Conservation (phyloP, 164 flowering plant species). For the Kingdonia uniflora region DNA sequence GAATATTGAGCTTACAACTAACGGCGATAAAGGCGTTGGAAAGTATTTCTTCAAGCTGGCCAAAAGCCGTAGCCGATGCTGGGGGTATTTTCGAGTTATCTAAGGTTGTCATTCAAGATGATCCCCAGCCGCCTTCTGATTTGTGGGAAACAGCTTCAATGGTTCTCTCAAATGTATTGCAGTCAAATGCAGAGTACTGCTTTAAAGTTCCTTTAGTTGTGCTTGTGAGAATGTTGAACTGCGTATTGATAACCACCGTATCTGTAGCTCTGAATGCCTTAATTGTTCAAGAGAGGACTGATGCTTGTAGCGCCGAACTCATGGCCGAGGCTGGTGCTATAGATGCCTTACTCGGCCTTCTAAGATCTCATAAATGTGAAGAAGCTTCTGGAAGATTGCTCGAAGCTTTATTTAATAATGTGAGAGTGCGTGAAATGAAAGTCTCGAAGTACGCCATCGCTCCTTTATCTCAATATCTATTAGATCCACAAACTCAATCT, state of each 20-base stretch:
- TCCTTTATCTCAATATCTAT: constrained; percentile 72
- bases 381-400: constrained; percentile 67
- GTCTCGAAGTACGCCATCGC: constrained; percentile 74
- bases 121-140: constrained; percentile 61
- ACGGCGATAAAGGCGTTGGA: constrained; percentile 77
- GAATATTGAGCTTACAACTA: constrained; percentile 67
- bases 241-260: constrained; percentile 46
- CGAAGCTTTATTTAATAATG: constrained; percentile 73
- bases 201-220: constrained; percentile 62
- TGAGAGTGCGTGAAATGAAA: constrained; percentile 69
- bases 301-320: constrained; percentile 57
- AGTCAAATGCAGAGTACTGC: constrained; percentile 44
- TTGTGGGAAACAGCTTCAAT: constrained; percentile 77
- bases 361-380: constrained; percentile 86
- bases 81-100: constrained; percentile 85
- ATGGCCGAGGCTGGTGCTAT: constrained; percentile 81
- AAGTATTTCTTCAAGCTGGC: constrained; percentile 73
- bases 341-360: constrained; percentile 64
- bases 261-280: constrained; percentile 59
- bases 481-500: constrained; percentile 80
- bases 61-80: constrained; percentile 75
- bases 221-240: constrained; percentile 70
- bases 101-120: constrained; percentile 74
- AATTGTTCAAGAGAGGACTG: constrained; percentile 54
- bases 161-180: constrained; percentile 66